Evolutionary conservation across 345 rosid genomes (phyloP).

Genomic region (Leavenworthia alabamica): DNA sequence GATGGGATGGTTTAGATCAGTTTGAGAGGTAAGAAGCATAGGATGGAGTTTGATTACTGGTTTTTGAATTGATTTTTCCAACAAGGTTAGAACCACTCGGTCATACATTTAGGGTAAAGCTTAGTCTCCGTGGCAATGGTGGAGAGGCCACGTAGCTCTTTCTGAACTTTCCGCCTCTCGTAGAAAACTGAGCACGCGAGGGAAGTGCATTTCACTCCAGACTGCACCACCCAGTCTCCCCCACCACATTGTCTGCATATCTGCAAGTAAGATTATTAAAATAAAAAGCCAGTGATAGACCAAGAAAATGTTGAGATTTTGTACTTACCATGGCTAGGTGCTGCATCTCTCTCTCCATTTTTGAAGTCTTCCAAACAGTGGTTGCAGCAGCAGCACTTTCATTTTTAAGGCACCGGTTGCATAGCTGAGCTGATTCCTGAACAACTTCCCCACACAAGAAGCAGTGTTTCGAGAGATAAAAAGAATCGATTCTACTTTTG

Average conservation of each 20-base stretch:
- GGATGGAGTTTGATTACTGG: conserved; percentile 6
- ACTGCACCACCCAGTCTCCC: conserved; percentile 83
- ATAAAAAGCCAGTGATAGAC: background rate
- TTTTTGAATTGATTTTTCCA: background rate
- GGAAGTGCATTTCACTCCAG: conserved; percentile 78
- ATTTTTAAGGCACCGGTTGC: conserved; percentile 53
- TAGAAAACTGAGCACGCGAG: conserved; percentile 88
- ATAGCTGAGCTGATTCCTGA: conserved; percentile 55
- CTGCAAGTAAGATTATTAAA: conserved; percentile 37
- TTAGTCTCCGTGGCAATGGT: conserved; percentile 51
- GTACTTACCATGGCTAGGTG: conserved; percentile 75
- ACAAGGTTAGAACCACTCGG: conserved; percentile 71
- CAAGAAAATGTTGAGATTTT: background rate
- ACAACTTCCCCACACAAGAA: conserved; percentile 81
- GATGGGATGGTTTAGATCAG: background rate
- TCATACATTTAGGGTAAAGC: conserved; percentile 69
- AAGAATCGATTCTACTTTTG: conserved; percentile 67
- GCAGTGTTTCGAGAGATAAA: conserved; percentile 86
- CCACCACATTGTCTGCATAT: conserved; percentile 94
- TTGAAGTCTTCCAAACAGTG: conserved; percentile 68
- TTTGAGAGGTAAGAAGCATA: background rate
- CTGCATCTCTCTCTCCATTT: conserved; percentile 80
- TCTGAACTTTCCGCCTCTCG: conserved; percentile 88
- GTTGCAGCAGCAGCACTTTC: conserved; percentile 52
- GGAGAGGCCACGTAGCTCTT: conserved; percentile 67